Conservation (phyloP, 2,329 filamentous ascomycete genomes). For the Sclerotiophoma versabilis region DNA sequence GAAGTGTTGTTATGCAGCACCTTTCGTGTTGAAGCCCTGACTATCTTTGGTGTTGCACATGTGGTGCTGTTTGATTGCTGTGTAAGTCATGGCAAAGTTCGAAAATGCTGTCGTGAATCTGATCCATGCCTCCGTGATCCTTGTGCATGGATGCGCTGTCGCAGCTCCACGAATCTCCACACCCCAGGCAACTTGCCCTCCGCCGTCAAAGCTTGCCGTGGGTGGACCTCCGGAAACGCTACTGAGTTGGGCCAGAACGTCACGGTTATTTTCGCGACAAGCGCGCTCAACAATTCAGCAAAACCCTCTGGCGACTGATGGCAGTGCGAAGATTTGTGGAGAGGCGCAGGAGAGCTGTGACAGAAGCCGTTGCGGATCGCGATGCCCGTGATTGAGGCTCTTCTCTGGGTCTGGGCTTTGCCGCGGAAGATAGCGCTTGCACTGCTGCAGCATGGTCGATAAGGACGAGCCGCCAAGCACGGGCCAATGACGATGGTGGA, state of each 20-base stretch:
- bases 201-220: slow-evolving; percentile 14
- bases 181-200: slow-evolving; percentile 12
- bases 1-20: neutral
- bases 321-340: slow-evolving; percentile 12
- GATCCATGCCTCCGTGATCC: slow-evolving; percentile 3
- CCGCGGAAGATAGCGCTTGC: slow-evolving; percentile 4
- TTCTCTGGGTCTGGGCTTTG: slow-evolving; percentile 13
- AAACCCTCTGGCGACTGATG: slow-evolving; percentile 4
- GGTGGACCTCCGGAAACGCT: slow-evolving; percentile 19
- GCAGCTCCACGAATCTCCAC: slow-evolving; percentile 18
- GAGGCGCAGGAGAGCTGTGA: slow-evolving; percentile 8
- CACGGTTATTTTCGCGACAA: slow-evolving; percentile 29
- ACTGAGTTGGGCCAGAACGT: slow-evolving; percentile 24
- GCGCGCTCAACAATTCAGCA: slow-evolving; percentile 38
- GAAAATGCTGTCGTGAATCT: neutral
- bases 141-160: slow-evolving; percentile 17
- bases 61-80: neutral
- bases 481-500: slow-evolving; percentile 38
- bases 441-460: slow-evolving; percentile 26
- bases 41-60: neutral
- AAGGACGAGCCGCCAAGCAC: slow-evolving; percentile 34
- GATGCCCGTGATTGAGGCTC: slow-evolving; percentile 16
- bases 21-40: neutral
- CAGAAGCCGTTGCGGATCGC: slow-evolving; percentile 17
- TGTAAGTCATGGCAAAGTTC: neutral